phyloP scores from a whole-genome alignment of 805 yeast genomes.

The Deakozyma indianensis region DNA sequence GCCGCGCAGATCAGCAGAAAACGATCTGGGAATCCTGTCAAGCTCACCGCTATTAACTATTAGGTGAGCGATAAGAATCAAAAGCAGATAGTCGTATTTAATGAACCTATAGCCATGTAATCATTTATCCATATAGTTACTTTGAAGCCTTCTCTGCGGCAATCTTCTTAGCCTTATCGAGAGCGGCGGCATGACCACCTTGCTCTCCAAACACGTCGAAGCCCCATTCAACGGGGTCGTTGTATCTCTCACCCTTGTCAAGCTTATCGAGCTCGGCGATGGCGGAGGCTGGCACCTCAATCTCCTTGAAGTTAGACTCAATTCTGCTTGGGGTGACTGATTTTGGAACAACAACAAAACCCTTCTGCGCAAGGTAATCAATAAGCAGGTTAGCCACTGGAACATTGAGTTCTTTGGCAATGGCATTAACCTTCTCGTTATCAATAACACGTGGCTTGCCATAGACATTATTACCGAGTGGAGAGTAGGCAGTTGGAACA shows the following conservation, averaged over 20 bases:
- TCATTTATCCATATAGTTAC: too few relatives aligned
- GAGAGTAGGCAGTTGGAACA: conserved; percentile 60
- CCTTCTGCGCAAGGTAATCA: conserved; percentile 28
- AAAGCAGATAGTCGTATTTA: too few relatives aligned
- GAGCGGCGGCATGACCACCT: conserved; percentile 12
- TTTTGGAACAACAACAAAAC: conserved; percentile 52
- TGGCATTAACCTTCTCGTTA: conserved; percentile 34
- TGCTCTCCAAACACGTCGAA: conserved; percentile 16
- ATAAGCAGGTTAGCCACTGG: conserved; percentile 18
- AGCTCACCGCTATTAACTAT: too few relatives aligned
- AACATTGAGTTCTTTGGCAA: conserved; percentile 41
- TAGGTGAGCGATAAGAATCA: too few relatives aligned
- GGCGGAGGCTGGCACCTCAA: conserved; percentile 30
- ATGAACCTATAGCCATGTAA: too few relatives aligned
- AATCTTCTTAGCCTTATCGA: conserved; percentile 9
- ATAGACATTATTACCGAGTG: conserved; percentile 36
- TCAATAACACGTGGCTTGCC: conserved; percentile 25
- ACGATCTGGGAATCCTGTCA: too few relatives aligned
- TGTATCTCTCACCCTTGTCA: conserved; percentile 11
- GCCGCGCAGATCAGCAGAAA: too few relatives aligned
- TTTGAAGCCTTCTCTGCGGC: conserved; percentile 5
- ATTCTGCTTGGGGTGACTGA: conserved; percentile 55
- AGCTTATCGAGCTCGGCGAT: conserved; percentile 19
- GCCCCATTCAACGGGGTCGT: conserved; percentile 19
- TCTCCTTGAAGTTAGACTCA: conserved; percentile 24